phyloP scores from a whole-genome alignment of 1,139 yeast genomes.

The Debaryomycetaceae sp. region DNA sequence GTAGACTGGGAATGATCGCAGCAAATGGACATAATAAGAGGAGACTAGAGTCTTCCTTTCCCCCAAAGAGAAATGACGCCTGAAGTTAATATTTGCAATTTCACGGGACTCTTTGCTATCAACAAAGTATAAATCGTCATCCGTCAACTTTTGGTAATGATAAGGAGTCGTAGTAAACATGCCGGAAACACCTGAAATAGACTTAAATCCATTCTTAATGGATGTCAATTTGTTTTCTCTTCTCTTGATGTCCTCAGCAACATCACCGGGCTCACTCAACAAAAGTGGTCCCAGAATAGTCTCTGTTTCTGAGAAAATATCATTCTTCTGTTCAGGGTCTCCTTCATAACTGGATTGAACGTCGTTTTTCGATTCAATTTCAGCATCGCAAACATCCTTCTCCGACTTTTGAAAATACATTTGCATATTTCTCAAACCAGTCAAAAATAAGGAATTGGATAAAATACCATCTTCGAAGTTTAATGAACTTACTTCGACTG shows the following conservation, averaged over 20 bases:
- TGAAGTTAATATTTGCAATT: constrained; percentile 52
- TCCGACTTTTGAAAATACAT: constrained; percentile 33
- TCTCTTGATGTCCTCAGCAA: constrained; percentile 7
- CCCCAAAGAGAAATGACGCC: constrained; percentile 61
- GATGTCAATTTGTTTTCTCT: constrained; percentile 15
- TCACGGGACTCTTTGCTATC: constrained; percentile 37
- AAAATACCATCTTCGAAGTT: constrained; percentile 7
- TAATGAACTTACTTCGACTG: constrained; percentile 1
- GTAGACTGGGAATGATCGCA: constrained; percentile 69
- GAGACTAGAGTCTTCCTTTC: constrained; percentile 54
- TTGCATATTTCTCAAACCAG: constrained; percentile 28
- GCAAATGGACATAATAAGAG: constrained; percentile 68
- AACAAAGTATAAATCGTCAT: constrained; percentile 49
- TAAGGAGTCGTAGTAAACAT: constrained; percentile 64
- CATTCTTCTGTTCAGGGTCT: background rate
- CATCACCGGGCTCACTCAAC: constrained; percentile 28
- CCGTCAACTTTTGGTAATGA: constrained; percentile 49
- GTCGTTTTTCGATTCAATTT: constrained; percentile 18
- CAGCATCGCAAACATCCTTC: constrained; percentile 21
- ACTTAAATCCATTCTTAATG: constrained; percentile 28
- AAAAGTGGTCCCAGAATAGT: constrained; percentile 22
- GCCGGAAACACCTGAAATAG: constrained; percentile 38
- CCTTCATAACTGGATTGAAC: constrained; percentile 2
- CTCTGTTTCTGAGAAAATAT: background rate
- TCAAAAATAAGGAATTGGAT: constrained; percentile 29